Conservation (phyloP, 139 green algal genomes). For the Coelastrella sp. region DNA sequence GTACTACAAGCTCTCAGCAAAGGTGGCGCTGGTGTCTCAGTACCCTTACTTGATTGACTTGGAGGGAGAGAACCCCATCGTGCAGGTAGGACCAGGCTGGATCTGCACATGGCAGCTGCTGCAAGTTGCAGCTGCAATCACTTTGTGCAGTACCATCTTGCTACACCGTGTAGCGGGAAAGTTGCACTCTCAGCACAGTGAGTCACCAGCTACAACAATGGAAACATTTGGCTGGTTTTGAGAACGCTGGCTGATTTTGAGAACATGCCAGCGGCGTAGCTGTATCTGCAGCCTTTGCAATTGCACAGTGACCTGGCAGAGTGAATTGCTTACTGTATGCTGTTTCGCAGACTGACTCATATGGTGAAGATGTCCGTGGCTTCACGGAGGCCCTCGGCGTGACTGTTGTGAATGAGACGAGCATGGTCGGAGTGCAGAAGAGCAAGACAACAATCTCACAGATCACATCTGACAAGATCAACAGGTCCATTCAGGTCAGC, state of each 20-base stretch:
- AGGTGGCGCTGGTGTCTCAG: conserved; percentile 19
- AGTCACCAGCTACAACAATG: too few relatives aligned
- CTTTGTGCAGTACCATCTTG: background rate
- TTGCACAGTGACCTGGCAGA: too few relatives aligned
- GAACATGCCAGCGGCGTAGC: too few relatives aligned
- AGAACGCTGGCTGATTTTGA: too few relatives aligned
- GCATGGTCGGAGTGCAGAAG: conserved; percentile 44
- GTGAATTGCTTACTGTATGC: background rate
- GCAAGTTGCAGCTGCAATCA: background rate
- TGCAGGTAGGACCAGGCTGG: background rate
- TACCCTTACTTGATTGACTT: conserved; percentile 38
- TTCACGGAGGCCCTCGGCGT: conserved; percentile 34
- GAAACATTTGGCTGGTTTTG: too few relatives aligned
- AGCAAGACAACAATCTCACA: conserved; percentile 45
- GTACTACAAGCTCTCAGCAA: conserved; percentile 45
- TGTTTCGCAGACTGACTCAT: conserved; percentile 2
- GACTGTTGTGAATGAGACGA: conserved; percentile 37
- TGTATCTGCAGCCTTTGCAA: too few relatives aligned
- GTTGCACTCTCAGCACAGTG: too few relatives aligned
- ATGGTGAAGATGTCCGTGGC: conserved; percentile 42
- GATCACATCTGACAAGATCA: conserved; percentile 20
- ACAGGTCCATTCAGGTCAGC: conserved; percentile 28
- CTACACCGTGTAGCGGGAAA: too few relatives aligned
- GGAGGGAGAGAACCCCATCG: conserved; percentile 15
- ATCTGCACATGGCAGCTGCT: background rate